A percentile compares a stretch with the other conserved stretches of the same genome.
Evolutionary conservation across 202 grass and related monocot genomes (phyloP).

Genomic region (Carex arenaria): DNA sequence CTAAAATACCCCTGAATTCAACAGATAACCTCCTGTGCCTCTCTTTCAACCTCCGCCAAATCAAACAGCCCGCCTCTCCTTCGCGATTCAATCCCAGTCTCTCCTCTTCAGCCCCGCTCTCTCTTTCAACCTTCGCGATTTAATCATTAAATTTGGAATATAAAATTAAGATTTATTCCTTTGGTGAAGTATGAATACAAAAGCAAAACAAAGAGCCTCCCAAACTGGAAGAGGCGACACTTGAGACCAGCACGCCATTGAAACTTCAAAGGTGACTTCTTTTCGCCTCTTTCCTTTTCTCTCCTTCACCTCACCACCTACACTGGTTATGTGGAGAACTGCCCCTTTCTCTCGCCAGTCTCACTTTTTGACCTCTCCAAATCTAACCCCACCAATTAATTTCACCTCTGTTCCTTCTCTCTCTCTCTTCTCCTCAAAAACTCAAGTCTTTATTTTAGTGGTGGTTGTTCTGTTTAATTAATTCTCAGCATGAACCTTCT

Average conservation of each 20-base stretch:
- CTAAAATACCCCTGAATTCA: too few species aligned
- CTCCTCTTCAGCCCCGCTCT: too few species aligned
- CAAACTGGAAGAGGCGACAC: neutral
- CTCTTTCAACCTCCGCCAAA: too few species aligned
- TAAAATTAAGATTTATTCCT: too few species aligned
- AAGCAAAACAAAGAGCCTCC: neutral
- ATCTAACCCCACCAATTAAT: neutral
- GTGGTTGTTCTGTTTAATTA: neutral
- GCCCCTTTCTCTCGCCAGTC: neutral
- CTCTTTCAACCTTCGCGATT: too few species aligned
- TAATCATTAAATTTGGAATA: neutral
- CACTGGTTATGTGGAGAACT: neutral
- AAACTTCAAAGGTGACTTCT: neutral
- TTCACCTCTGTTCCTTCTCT: neutral
- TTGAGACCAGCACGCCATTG: neutral
- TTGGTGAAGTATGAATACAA: neutral
- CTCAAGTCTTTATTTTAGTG: neutral
- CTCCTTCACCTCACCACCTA: neutral
- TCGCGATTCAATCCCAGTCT: too few species aligned
- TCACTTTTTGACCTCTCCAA: neutral
- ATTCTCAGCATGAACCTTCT: constrained; percentile 1
- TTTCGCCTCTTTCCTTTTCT: neutral
- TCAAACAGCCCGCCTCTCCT: too few species aligned
- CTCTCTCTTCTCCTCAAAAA: neutral
- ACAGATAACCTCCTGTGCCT: too few species aligned